Conservation (phyloP, 1,139 yeast species). For the Candida sp. region DNA sequence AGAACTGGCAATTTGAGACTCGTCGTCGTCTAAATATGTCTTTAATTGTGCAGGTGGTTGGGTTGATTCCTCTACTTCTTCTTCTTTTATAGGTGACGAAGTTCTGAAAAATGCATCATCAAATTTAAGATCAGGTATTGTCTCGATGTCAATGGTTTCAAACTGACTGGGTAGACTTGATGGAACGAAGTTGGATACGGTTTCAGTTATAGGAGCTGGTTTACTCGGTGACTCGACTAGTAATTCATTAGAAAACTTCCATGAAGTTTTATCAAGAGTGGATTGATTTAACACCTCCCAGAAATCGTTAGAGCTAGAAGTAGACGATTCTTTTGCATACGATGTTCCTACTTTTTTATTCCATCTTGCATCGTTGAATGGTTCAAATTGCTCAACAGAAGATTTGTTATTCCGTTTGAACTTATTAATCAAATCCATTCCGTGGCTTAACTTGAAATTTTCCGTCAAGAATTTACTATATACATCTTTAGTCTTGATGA, state of each 20-base stretch:
- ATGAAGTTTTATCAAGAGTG: background rate
- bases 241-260: conserved; percentile 8
- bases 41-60: background rate
- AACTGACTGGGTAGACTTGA: background rate
- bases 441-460: conserved; percentile 36
- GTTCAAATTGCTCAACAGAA: conserved; percentile 11
- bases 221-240: background rate
- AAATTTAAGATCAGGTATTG: background rate
- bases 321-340: conserved; percentile 1
- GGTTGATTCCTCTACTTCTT: background rate
- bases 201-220: background rate
- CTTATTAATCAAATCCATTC: conserved; percentile 28
- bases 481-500: conserved; percentile 28
- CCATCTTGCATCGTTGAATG: conserved; percentile 16
- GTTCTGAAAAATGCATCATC: background rate
- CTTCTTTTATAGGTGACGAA: conserved; percentile 1
- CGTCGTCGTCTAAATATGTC: background rate
- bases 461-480: conserved; percentile 31
- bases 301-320: background rate
- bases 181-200: background rate
- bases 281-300: background rate
- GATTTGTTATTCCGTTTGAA: conserved; percentile 17
- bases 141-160: background rate
- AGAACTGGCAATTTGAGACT: background rate
- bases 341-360: conserved; percentile 5